phyloP scores from a whole-genome alignment of 1,284 basidiomycete species.

The Trichosporon sp. region DNA sequence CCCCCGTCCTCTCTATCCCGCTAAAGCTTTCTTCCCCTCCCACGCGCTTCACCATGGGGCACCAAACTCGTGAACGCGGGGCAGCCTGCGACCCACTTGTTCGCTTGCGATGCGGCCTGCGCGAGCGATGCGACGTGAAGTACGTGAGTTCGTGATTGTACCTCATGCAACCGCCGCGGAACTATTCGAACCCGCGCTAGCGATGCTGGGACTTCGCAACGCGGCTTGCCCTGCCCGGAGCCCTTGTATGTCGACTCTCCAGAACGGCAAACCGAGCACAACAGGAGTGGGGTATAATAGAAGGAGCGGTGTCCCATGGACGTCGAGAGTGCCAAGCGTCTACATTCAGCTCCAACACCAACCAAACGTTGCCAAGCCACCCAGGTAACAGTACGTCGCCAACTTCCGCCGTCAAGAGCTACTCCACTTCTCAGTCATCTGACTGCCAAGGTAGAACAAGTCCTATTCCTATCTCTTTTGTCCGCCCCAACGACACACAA shows the following conservation, averaged over 20 bases:
- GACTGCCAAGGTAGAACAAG: background rate
- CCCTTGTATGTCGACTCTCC: too few relatives aligned
- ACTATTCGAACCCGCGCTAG: background rate
- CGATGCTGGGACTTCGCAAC: background rate
- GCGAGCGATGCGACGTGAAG: background rate
- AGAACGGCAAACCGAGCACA: background rate
- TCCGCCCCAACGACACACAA: background rate
- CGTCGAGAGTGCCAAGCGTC: background rate
- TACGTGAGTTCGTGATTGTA: background rate
- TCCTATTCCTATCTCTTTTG: background rate
- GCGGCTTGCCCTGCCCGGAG: background rate
- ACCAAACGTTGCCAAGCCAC: background rate
- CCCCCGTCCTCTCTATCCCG: too few relatives aligned
- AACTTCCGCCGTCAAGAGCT: background rate
- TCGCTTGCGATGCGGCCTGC: background rate
- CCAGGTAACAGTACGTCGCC: background rate
- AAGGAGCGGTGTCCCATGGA: background rate
- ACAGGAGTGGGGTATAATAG: background rate
- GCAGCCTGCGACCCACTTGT: background rate
- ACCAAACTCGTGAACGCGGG: background rate
- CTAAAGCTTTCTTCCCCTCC: background rate
- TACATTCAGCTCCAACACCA: background rate
- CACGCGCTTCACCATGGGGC: background rate
- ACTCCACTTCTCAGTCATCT: constrained; percentile 1
- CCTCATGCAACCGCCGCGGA: background rate